phyloP scores from a whole-genome alignment of 352 stramenopile species.

The Elongisporangium prolatum region DNA sequence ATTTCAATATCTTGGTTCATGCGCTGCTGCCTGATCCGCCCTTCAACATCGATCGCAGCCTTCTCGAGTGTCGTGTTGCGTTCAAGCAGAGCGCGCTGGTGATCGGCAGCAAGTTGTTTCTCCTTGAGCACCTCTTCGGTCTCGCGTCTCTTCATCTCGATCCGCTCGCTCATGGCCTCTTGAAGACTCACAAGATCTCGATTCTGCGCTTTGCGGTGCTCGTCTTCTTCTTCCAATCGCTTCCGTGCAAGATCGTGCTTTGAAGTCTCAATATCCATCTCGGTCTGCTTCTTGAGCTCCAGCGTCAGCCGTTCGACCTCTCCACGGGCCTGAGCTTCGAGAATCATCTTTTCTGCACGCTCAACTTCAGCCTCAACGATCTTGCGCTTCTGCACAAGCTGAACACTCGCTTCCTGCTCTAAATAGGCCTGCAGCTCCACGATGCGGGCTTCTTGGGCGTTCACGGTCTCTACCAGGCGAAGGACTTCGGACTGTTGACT shows the following conservation, averaged over 20 bases:
- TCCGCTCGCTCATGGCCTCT: slow-evolving; percentile 48
- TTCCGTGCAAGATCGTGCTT: slow-evolving; percentile 46
- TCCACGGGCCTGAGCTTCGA: slow-evolving; percentile 31
- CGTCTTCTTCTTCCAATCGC: slow-evolving; percentile 40
- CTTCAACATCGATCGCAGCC: slow-evolving; percentile 55
- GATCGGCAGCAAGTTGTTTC: slow-evolving; percentile 43
- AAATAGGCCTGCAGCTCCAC: slow-evolving; percentile 44
- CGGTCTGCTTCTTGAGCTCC: slow-evolving; percentile 33
- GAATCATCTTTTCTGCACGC: slow-evolving; percentile 28
- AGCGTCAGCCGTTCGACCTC: slow-evolving; percentile 55
- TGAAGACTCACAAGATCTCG: slow-evolving; percentile 54
- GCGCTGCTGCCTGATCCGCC: slow-evolving; percentile 61
- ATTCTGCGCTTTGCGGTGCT: slow-evolving; percentile 39
- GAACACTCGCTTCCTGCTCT: slow-evolving; percentile 54
- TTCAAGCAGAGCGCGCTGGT: slow-evolving; percentile 41
- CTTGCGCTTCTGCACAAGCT: slow-evolving; percentile 55
- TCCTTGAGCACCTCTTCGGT: slow-evolving; percentile 60
- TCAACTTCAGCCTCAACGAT: slow-evolving; percentile 42
- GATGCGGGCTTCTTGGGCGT: slow-evolving; percentile 26
- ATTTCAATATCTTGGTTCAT: slow-evolving; percentile 73
- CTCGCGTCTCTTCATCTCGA: slow-evolving; percentile 52
- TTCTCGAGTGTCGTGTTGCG: slow-evolving; percentile 61
- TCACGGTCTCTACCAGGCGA: slow-evolving; percentile 15
- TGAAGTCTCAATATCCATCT: slow-evolving; percentile 42
- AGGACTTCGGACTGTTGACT: slow-evolving; percentile 29